These are phyloP conservation scores for Leptodermis oblonga DNA, from an alignment of 257 asterid species.

Conservation along the genomic window DNA sequence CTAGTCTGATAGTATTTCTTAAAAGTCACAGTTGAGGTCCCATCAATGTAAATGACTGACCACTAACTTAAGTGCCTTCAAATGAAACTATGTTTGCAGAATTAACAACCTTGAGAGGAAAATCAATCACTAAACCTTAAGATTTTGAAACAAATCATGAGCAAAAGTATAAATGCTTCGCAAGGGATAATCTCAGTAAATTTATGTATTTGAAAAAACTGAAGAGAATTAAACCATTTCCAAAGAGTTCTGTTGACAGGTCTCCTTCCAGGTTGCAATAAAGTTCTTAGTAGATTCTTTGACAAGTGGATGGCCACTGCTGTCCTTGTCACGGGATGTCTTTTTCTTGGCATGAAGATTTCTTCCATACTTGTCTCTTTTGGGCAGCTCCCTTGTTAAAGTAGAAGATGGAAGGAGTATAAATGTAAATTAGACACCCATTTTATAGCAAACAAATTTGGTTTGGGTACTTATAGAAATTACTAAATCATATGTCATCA, in stretches of 20 bases:
- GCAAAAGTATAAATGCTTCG: neutral
- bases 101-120: neutral
- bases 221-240: conserved; percentile 54
- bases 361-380: no score
- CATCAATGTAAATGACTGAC: neutral
- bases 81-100: no score
- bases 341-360: no score
- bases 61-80: no score
- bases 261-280: conserved; percentile 74
- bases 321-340: conserved; percentile 20
- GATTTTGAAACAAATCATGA: neutral
- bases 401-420: conserved; percentile 20
- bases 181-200: neutral
- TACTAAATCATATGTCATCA: no score
- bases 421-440: neutral
- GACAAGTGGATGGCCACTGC: conserved; percentile 30
- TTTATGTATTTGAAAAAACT: neutral
- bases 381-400: conserved; percentile 38
- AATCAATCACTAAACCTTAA: neutral
- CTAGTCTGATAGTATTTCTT: neutral
- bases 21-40: neutral
- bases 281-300: conserved; percentile 55
- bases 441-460: neutral
- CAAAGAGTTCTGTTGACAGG: conserved; percentile 45
- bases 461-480: neutral